Percentiles rank a stretch among this genome's conserved stretches.
These are phyloP conservation scores for Potentilla sterilis DNA, from an alignment of 306 rosid species.

Conservation along the genomic window DNA sequence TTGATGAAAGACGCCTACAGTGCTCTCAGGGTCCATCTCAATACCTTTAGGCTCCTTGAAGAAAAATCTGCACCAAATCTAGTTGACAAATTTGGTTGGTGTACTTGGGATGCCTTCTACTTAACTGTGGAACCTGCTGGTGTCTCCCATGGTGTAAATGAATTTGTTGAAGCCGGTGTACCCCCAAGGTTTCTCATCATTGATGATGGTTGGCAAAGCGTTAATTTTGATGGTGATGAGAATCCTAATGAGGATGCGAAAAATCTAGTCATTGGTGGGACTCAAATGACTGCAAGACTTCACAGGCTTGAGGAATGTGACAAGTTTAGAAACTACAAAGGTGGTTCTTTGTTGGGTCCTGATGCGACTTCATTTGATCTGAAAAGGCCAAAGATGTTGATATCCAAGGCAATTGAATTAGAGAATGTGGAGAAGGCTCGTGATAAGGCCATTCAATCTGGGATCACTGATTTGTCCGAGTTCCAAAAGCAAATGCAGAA, in stretches of 20 bases:
- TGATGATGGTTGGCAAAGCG: slow-evolving; percentile 93
- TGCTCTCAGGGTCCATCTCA: slow-evolving; percentile 66
- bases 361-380: slow-evolving; percentile 58
- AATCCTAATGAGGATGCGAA: slow-evolving; percentile 49
- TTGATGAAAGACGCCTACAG: slow-evolving; percentile 72
- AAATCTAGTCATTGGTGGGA: slow-evolving; percentile 62
- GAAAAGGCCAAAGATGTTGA: slow-evolving; percentile 44
- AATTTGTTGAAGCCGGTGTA: slow-evolving; percentile 51
- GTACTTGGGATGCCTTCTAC: slow-evolving; percentile 96
- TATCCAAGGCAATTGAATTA: slow-evolving; percentile 52
- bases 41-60: slow-evolving; percentile 65
- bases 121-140: slow-evolving; percentile 66
- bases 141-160: slow-evolving; percentile 59
- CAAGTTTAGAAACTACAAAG: slow-evolving; percentile 58
- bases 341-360: slow-evolving; percentile 51
- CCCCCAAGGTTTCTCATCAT: slow-evolving; percentile 72
- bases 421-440: slow-evolving; percentile 45
- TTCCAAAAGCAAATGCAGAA: slow-evolving; percentile 37
- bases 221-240: slow-evolving; percentile 51
- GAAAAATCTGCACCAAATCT: slow-evolving; percentile 59
- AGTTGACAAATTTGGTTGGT: slow-evolving; percentile 83
- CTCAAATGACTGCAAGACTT: slow-evolving; percentile 74
- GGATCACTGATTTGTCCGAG: slow-evolving; percentile 26
- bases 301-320: slow-evolving; percentile 59
- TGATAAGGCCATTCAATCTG: slow-evolving; percentile 34